Conservation (phyloP, 2,329 filamentous ascomycete genomes). For the Trichoderma atrobrunneum region DNA sequence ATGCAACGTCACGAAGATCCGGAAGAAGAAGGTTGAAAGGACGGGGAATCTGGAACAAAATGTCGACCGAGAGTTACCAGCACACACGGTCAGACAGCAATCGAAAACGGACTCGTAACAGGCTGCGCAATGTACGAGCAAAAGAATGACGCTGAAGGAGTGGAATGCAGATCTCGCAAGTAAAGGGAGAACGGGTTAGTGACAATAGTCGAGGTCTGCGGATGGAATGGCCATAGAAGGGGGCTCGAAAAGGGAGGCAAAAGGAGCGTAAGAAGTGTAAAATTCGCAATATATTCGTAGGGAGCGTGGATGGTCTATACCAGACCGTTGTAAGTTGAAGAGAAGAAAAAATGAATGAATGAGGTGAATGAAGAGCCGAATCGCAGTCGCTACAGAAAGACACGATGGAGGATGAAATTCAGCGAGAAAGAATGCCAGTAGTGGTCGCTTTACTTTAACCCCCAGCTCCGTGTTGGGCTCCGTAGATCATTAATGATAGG, state of each 20-base stretch:
- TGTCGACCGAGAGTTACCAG: constrained; percentile 14
- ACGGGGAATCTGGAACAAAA: neutral
- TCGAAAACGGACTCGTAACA: neutral
- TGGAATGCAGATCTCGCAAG: constrained; percentile 17
- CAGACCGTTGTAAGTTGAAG: neutral
- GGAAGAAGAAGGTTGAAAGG: neutral
- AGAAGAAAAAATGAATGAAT: neutral
- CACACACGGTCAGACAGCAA: constrained; percentile 1
- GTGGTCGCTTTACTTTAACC: neutral
- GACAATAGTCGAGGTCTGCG: neutral
- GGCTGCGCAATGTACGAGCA: constrained; percentile 6
- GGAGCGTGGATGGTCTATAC: constrained; percentile 8
- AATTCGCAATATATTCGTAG: constrained; percentile 6
- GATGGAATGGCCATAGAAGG: constrained; percentile 15
- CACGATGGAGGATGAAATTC: constrained; percentile 9
- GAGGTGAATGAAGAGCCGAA: neutral
- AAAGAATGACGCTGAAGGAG: constrained; percentile 2
- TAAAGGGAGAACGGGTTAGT: neutral
- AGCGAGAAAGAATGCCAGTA: neutral
- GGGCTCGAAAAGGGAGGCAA: constrained; percentile 11
- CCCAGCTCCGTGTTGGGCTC: neutral
- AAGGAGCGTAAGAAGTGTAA: neutral
- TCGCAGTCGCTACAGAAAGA: neutral
- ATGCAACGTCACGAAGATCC: neutral
- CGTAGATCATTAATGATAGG: constrained; percentile 17